A percentile compares a stretch with the other conserved stretches of the same genome.
phyloP scores from a whole-genome alignment of 345 rosid species.

The Gossypium bickii region DNA sequence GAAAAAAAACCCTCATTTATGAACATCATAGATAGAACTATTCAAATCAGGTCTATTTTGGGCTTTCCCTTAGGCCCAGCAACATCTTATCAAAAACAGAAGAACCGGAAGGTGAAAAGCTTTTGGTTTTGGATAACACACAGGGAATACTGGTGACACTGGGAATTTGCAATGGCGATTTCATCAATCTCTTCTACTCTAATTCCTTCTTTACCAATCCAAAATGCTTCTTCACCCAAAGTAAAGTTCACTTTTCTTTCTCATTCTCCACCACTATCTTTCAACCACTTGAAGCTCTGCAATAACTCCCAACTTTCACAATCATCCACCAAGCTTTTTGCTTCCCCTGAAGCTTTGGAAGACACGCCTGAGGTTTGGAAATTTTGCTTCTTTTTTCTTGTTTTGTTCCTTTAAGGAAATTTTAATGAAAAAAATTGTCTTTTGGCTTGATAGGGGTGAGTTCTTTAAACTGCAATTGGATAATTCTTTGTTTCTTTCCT shows the following conservation, averaged over 20 bases:
- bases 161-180: conserved; percentile 44
- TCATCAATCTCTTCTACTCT: conserved; percentile 51
- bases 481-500: neutral
- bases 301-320: conserved; percentile 23
- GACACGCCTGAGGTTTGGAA: conserved; percentile 3
- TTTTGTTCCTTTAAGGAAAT: neutral
- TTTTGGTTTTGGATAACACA: conserved; percentile 16
- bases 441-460: neutral
- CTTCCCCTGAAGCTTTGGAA: conserved; percentile 60
- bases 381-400: neutral
- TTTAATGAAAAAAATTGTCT: neutral
- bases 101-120: neutral
- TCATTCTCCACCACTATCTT: conserved; percentile 23
- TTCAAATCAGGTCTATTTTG: neutral
- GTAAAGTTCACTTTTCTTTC: conserved; percentile 35
- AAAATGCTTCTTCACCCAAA: conserved; percentile 34
- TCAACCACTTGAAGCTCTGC: conserved; percentile 23
- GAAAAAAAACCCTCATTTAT: too few species aligned
- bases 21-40: too few species aligned
- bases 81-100: neutral
- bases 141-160: neutral
- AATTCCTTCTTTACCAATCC: conserved; percentile 39
- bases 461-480: neutral
- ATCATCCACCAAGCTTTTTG: conserved; percentile 45
- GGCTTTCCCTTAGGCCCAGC: neutral